Evolutionary conservation across 1,284 basidiomycete species (phyloP).

Genomic region (Leucoagaricus sp.): DNA sequence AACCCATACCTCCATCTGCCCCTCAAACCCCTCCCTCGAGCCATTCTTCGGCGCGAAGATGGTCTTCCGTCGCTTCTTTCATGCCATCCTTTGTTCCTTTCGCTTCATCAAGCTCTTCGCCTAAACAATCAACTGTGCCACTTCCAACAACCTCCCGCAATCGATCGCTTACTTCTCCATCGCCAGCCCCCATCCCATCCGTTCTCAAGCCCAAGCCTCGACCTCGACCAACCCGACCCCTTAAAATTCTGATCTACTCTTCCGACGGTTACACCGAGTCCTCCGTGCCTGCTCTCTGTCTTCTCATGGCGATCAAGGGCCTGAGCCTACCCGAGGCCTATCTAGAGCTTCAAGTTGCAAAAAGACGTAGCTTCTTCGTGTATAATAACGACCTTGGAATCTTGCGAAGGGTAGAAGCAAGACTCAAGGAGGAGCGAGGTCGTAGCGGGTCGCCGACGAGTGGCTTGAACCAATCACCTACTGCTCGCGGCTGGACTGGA

Average conservation of each 20-base stretch:
- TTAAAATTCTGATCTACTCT: constrained; percentile 73
- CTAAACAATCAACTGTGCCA: background rate
- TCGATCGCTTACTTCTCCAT: constrained; percentile 17
- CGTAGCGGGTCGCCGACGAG: constrained; percentile 13
- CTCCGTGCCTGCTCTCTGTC: constrained; percentile 83
- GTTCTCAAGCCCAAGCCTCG: constrained; percentile 21
- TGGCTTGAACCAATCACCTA: constrained; percentile 5
- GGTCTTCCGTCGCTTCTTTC: constrained; percentile 40
- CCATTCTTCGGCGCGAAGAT: constrained; percentile 30
- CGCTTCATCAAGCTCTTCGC: constrained; percentile 18
- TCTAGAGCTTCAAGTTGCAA: constrained; percentile 76
- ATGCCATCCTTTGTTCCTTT: constrained; percentile 37
- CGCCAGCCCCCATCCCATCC: constrained; percentile 13
- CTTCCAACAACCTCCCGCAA: constrained; percentile 5
- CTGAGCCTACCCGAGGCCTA: constrained; percentile 86
- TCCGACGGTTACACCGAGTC: constrained; percentile 92
- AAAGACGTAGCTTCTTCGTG: constrained; percentile 87
- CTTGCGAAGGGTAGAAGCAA: constrained; percentile 74
- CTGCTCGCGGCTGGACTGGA: constrained; percentile 1
- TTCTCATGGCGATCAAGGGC: constrained; percentile 83
- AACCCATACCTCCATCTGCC: constrained; percentile 11
- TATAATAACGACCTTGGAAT: constrained; percentile 82
- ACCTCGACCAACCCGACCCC: constrained; percentile 49
- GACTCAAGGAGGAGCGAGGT: constrained; percentile 51
- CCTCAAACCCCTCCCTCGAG: constrained; percentile 6